A percentile compares a stretch with the other conserved stretches of the same genome.
Conservation (phyloP, 441 rosid species). For the Erodium texanum region DNA sequence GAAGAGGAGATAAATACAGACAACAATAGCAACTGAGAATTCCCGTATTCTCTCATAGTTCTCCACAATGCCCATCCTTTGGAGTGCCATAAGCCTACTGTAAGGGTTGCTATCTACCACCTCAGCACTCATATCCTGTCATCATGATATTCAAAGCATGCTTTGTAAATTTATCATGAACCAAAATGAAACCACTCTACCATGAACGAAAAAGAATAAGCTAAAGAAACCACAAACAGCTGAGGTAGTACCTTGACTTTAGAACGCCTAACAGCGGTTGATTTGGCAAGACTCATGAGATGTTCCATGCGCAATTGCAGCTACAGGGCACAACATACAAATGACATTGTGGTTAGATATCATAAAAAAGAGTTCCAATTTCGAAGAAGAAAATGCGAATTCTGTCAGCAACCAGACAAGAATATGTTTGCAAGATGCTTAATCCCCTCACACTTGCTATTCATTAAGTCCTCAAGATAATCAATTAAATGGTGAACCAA, state of each 20-base stretch:
- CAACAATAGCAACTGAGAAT: conserved; percentile 92
- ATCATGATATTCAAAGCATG: conserved; percentile 9
- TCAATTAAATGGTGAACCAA: not conserved
- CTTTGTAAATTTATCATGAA: conserved; percentile 8
- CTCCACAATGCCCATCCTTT: conserved; percentile 87
- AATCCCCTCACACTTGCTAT: not conserved
- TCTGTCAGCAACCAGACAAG: not conserved
- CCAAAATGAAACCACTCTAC: not conserved
- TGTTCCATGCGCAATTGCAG: conserved; percentile 49
- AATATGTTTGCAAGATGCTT: not conserved
- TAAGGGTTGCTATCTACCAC: conserved; percentile 96
- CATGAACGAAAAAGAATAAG: no score
- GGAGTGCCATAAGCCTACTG: conserved; percentile 98
- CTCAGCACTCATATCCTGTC: conserved; percentile 90
- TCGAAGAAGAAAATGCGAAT: not conserved
- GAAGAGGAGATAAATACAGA: conserved; percentile 40
- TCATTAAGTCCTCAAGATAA: not conserved
- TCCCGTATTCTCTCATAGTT: conserved; percentile 80
- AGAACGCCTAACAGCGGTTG: conserved; percentile 47
- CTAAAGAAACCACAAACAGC: not conserved
- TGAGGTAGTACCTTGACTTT: conserved; percentile 59
- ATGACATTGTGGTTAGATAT: not conserved
- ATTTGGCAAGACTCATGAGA: conserved; percentile 44
- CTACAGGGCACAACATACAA: conserved; percentile 29
- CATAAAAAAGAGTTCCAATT: not conserved